phyloP scores from a whole-genome alignment of 2,329 filamentous ascomycete species.

The Pseudogymnoascus sp. region DNA sequence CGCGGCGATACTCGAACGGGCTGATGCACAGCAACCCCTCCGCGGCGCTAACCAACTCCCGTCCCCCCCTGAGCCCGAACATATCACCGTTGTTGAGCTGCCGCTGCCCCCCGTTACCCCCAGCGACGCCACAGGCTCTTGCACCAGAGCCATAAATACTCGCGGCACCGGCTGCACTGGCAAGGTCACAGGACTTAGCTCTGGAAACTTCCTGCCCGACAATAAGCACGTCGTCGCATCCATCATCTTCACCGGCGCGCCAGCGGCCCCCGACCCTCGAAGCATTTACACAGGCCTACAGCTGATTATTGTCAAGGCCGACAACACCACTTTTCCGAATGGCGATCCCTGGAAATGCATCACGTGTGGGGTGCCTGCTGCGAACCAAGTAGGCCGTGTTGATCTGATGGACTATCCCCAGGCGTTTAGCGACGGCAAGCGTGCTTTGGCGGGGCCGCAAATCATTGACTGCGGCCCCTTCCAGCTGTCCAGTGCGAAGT shows the following conservation, averaged over 20 bases:
- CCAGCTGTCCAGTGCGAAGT: constrained; percentile 29
- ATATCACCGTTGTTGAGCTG: constrained; percentile 29
- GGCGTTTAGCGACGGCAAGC: constrained; percentile 32
- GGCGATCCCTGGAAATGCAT: constrained; percentile 41
- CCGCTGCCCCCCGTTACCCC: constrained; percentile 31
- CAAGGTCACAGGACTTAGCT: constrained; percentile 17
- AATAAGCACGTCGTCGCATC: constrained; percentile 34
- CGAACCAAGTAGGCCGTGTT: constrained; percentile 24
- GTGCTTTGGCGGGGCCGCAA: constrained; percentile 25
- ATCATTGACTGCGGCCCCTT: constrained; percentile 31
- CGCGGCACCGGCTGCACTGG: constrained; percentile 32
- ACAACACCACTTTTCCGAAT: constrained; percentile 34
- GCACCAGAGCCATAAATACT: constrained; percentile 29
- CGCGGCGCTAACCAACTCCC: not conserved
- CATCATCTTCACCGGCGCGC: constrained; percentile 36
- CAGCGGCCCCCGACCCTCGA: constrained; percentile 30
- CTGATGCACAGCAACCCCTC: not conserved
- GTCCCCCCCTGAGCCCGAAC: constrained; percentile 26
- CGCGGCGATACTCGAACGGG: not conserved
- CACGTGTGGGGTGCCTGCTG: constrained; percentile 34
- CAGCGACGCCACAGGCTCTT: constrained; percentile 24
- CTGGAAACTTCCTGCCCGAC: constrained; percentile 33
- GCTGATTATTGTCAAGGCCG: constrained; percentile 35
- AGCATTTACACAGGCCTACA: constrained; percentile 36
- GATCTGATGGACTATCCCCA: constrained; percentile 34